phyloP scores from a whole-genome alignment of 2,329 filamentous ascomycete species.

The Fusarium papillatum region DNA sequence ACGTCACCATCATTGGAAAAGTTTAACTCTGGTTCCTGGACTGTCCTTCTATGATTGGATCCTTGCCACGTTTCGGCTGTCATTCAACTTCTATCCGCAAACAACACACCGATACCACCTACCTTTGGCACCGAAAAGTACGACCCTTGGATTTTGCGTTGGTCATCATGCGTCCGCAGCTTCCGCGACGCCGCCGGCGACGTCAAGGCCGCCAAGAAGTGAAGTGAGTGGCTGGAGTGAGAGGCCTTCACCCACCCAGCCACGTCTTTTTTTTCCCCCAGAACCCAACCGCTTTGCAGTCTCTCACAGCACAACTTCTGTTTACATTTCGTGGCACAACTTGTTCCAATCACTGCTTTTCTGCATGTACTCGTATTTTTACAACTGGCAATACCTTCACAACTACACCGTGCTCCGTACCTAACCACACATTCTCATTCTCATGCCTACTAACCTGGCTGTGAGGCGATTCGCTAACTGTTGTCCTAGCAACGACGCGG shows the following conservation, averaged over 20 bases:
- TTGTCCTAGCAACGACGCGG: neutral
- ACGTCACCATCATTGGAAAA: neutral
- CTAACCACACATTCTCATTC: too few relatives aligned
- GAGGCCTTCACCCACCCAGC: conserved; percentile 31
- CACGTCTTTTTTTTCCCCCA: neutral
- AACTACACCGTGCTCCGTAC: neutral
- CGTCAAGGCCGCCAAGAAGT: conserved; percentile 19
- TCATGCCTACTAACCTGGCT: too few relatives aligned
- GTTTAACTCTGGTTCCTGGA: conserved; percentile 15
- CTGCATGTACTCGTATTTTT: neutral
- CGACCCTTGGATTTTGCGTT: neutral
- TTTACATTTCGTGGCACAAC: conserved; percentile 33
- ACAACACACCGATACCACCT: neutral
- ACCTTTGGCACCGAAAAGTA: neutral
- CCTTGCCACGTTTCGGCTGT: conserved; percentile 8
- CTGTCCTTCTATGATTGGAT: neutral
- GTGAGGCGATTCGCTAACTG: too few relatives aligned
- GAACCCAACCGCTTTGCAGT: conserved; percentile 1
- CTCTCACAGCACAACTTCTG: neutral
- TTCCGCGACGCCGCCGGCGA: conserved; percentile 18
- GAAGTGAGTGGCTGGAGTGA: conserved; percentile 19
- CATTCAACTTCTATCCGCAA: neutral
- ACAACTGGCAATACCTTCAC: neutral
- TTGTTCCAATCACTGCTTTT: conserved; percentile 27
- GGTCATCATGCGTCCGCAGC: conserved; percentile 15